Evolutionary conservation across 805 yeast species (phyloP).

Genomic region (Ogataea thermomethanolica): DNA sequence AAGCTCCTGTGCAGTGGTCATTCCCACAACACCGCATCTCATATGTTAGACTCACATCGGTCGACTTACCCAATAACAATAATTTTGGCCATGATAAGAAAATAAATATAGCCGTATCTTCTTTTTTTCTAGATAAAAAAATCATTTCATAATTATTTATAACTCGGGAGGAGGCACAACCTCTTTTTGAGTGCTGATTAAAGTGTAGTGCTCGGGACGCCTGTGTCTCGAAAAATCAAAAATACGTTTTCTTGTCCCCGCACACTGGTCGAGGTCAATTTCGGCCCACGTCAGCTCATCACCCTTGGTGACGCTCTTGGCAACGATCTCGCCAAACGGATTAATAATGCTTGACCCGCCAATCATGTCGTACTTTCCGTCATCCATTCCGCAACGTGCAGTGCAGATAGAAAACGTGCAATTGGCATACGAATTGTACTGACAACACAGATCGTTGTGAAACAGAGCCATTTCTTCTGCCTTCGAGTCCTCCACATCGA

Average conservation of each 20-base stretch:
- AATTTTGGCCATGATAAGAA: conserved; percentile 11
- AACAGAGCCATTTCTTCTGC: conserved; percentile 28
- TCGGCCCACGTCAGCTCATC: conserved; percentile 35
- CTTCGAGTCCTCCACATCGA: conserved; percentile 2
- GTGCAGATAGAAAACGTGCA: conserved; percentile 35
- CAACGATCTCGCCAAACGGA: conserved; percentile 36
- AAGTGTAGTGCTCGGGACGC: conserved; percentile 34
- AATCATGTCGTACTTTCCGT: conserved; percentile 35
- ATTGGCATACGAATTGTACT: conserved; percentile 35
- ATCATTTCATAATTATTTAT: conserved; percentile 12
- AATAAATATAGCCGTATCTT: too few species aligned
- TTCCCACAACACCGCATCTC: conserved; percentile 48
- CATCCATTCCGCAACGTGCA: conserved; percentile 34
- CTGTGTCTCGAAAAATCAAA: conserved; percentile 37
- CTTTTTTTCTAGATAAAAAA: background rate
- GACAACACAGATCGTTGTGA: conserved; percentile 34
- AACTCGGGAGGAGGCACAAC: background rate
- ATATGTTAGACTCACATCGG: background rate
- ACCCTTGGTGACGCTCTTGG: conserved; percentile 35
- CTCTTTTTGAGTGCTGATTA: conserved; percentile 6
- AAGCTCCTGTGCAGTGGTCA: conserved; percentile 47
- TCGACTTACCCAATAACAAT: conserved; percentile 13
- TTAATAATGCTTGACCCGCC: conserved; percentile 37
- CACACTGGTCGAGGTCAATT: conserved; percentile 34
- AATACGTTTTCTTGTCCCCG: conserved; percentile 32